phyloP scores from a whole-genome alignment of 1,284 basidiomycete species.

The Trichosporon sp. region DNA sequence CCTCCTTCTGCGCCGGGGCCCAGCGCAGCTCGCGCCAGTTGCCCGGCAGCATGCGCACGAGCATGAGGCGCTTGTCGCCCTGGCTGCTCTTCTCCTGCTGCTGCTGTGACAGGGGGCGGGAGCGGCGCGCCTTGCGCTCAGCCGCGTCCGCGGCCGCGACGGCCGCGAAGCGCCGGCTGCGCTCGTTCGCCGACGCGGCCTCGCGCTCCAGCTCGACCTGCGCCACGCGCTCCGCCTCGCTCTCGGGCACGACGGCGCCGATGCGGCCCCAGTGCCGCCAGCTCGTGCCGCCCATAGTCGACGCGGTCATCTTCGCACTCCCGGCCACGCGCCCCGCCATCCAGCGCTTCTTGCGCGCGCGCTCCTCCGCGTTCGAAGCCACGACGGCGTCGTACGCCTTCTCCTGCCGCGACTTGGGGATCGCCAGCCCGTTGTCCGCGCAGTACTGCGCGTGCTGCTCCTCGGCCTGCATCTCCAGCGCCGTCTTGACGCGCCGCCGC shows the following conservation, averaged over 20 bases:
- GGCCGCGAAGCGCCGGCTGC: not conserved
- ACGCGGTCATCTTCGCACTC: not conserved
- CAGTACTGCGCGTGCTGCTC: slow-evolving; percentile 9
- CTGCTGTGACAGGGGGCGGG: not conserved
- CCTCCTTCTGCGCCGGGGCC: not conserved
- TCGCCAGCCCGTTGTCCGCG: slow-evolving; percentile 5
- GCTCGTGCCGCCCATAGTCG: not conserved
- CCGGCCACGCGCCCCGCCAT: not conserved
- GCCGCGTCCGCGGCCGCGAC: not conserved
- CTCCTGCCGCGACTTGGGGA: slow-evolving; percentile 13
- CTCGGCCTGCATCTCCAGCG: slow-evolving; percentile 13
- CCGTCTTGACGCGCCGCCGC: slow-evolving; percentile 2
- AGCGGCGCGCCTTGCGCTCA: not conserved
- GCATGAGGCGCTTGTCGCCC: slow-evolving; percentile 27
- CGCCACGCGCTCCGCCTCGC: not conserved
- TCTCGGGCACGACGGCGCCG: not conserved
- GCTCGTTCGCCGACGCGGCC: not conserved
- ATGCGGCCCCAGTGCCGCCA: not conserved
- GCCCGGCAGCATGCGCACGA: slow-evolving; percentile 34
- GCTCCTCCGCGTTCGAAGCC: slow-evolving; percentile 10
- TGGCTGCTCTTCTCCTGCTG: not conserved
- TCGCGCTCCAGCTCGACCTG: not conserved
- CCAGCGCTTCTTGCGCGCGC: not conserved
- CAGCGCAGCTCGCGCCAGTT: slow-evolving; percentile 26
- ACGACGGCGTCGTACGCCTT: slow-evolving; percentile 5